Evolutionary conservation across 2,329 filamentous ascomycete genomes (phyloP), one percentile per base, ranked within the genome.

Genomic region (Cercospora nicotianae): DNA sequence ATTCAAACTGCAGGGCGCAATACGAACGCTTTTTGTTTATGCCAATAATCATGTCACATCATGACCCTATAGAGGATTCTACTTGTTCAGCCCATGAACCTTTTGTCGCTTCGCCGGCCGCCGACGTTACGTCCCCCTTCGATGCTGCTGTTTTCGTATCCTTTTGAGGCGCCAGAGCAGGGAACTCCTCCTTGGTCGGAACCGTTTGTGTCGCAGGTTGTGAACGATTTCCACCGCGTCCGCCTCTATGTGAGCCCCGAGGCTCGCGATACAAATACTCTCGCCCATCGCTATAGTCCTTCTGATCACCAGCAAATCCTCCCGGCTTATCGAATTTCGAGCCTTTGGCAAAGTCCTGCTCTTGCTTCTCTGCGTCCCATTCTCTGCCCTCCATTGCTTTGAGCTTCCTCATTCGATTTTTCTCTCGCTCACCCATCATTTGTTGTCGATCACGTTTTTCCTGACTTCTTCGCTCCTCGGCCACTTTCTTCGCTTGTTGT

Each of bases 371-470:
- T 4, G 83, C 80, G 75, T 90, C 87, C 87, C 87, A 90, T 72
- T 89, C 87, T 16, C 87, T 79, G 0, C 87, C 87, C 2, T 80
- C 83, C 72, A 86, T 80, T 1, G 86, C 86, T 51, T 86, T 84
- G 10, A 90, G 77, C 73, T 90, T 90, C 59, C 87, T 77, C 70
- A 82, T 81, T 42, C 87, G 79, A 70, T 89, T 89, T 73, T 83
- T 83, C 76, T 90, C 87, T 20, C 87, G 81, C 77, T 90, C 87
- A 23, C 82, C 83, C 77, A 88, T 87, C 87, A 89, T 88, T 64
- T 84, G 83, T 67, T 84, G 84, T 36, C 87, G 78, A 67, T 87
- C 84, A 65, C 80, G 77, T 30, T 82, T 77, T 72, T 89, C 84
- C 30, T 79, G 81, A 62, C 83, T 83, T 65, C 85, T 80, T 65